Evolutionary conservation across 768 basidiomycete genomes (phyloP), one percentile per base, ranked within the genome.

Genomic region (Auriscalpium vulgare): DNA sequence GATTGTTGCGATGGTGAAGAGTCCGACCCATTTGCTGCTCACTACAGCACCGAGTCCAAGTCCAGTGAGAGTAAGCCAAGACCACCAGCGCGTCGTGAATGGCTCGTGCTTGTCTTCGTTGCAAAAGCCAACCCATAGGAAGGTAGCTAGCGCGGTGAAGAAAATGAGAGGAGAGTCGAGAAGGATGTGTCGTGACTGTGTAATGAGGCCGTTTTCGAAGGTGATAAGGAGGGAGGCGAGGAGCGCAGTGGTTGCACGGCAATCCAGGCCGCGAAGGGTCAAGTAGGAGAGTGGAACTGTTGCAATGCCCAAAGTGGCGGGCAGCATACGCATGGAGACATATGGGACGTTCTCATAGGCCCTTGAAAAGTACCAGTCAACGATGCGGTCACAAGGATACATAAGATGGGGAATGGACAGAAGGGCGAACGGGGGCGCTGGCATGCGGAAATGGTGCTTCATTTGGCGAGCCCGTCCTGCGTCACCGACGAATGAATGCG

Each of bases 131-230:
- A 83, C 79, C 86, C 94, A 99, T 54, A 90, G 71, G 70, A 95
- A 92, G 50, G 79, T 74, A 2, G 92, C 87, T 35, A 97, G 82
- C 0, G 91, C 91, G 21, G 95, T 97, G 76, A 98, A 99, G 78
- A 99, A 98, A 64, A 99, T 81, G 61, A 99, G 81, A n/a, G 94
- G 95, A 14, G 94, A 94, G 71, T 99, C 97, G 68, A 99, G 87
- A 48, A 99, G 88, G 70, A 99, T 97, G 66, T 93, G 85, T 11
- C 97, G 85, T 3, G 94, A 97, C 69, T 99, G 97, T 11, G 95
- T 97, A 69, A 95, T 77, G 61, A 98, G 76, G 13, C 89, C 94
- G 67, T 99, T 99, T 73, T 99, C 97, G 71, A 99, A 98, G 1
- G 88, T 93, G 74, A 99, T 77, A 71, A 98, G 86, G 58, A 95